A percentile compares a stretch with the other conserved stretches of the same genome.
Conservation (phyloP, 164 flowering plant genomes). For the Macadamia integrifolia region DNA sequence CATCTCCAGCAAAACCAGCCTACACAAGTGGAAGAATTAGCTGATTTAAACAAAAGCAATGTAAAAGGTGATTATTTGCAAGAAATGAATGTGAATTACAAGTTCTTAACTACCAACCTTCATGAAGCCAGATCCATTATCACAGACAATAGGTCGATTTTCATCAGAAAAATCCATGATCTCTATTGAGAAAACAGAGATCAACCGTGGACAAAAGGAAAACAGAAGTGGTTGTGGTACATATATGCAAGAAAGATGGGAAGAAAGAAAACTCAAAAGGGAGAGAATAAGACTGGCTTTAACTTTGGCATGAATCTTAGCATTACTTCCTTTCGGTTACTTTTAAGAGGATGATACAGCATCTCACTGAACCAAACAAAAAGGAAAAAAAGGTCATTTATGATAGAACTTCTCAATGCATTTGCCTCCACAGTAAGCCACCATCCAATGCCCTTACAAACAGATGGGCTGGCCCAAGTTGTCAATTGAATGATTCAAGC, state of each 20-base stretch:
- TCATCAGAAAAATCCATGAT: constrained; percentile 10
- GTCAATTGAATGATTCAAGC: no score
- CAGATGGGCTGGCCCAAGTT: no score
- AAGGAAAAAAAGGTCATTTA: not conserved
- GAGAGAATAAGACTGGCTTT: constrained; percentile 7
- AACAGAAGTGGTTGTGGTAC: not conserved
- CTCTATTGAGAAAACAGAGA: not conserved
- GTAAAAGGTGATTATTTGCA: not conserved
- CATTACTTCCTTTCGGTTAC: constrained; percentile 16
- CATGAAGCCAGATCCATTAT: constrained; percentile 16
- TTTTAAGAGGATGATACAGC: constrained; percentile 8
- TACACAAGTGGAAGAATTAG: not conserved
- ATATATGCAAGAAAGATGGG: not conserved
- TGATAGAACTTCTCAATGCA: not conserved
- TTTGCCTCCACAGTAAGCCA: no score
- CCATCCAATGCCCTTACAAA: no score
- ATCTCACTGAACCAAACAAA: not conserved
- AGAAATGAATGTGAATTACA: no score
- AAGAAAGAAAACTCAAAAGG: not conserved
- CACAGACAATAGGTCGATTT: constrained; percentile 12
- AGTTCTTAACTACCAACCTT: constrained; percentile 6
- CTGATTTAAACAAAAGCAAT: not conserved
- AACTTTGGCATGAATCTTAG: constrained; percentile 10
- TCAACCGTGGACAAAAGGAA: not conserved
- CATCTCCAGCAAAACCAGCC: constrained; percentile 40